Conservation (phyloP, 163 green algal genomes). For the Chloromonas sp. region DNA sequence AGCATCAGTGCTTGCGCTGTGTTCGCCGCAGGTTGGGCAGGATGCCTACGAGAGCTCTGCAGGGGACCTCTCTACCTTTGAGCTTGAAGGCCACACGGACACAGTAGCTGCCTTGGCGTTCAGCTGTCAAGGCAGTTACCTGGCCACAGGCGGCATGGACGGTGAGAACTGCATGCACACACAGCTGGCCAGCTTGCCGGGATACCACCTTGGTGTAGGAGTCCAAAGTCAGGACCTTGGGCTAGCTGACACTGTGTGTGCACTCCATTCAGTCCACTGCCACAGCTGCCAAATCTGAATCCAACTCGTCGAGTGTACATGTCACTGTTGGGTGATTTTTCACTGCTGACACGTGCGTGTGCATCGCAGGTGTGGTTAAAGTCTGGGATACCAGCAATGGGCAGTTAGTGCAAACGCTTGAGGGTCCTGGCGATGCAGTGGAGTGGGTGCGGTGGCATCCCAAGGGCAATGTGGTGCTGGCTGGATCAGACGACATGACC, state of each 20-base stretch:
- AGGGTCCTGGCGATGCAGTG: slow-evolving; percentile 79
- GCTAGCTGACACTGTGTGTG: no score
- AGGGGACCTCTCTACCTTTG: slow-evolving; percentile 39
- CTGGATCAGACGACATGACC: slow-evolving; percentile 87
- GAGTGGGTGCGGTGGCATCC: slow-evolving; percentile 95
- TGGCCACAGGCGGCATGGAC: slow-evolving; percentile 89
- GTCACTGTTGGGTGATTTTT: no score
- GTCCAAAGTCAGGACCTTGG: no score
- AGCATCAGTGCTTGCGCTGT: not conserved
- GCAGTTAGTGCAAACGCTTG: slow-evolving; percentile 55
- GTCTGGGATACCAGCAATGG: slow-evolving; percentile 70
- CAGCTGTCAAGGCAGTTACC: slow-evolving; percentile 48
- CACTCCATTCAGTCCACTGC: no score
- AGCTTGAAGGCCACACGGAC: slow-evolving; percentile 73
- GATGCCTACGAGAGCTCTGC: slow-evolving; percentile 58
- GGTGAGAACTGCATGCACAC: slow-evolving; percentile 11
- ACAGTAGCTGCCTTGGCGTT: slow-evolving; percentile 73
- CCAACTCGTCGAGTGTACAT: no score
- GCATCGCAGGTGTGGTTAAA: slow-evolving; percentile 50
- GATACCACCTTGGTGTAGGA: no score
- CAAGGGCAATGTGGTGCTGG: slow-evolving; percentile 82
- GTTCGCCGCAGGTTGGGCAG: slow-evolving; percentile 46
- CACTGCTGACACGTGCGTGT: no score
- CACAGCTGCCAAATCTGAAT: no score
- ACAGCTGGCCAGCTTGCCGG: no score